phyloP scores from a whole-genome alignment of 106 monocot species.

The Posidonia australis region DNA sequence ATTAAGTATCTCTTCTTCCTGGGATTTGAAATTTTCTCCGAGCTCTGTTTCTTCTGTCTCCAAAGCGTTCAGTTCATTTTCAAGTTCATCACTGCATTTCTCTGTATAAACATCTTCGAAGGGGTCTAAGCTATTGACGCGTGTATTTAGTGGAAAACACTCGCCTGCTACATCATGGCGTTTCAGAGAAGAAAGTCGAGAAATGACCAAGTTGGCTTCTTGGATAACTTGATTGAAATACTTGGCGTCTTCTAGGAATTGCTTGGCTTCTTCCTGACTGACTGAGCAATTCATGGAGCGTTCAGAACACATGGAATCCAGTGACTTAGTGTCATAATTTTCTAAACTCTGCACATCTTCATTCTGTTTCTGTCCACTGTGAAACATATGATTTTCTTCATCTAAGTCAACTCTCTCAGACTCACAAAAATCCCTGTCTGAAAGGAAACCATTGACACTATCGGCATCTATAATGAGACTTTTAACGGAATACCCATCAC shows the following conservation, averaged over 20 bases:
- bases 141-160: no score
- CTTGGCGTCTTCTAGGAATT: neutral
- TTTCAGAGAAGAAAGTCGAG: neutral
- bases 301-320: neutral
- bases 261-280: neutral
- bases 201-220: conserved; percentile 4
- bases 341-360: neutral
- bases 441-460: neutral
- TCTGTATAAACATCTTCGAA: neutral
- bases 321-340: neutral
- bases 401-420: neutral
- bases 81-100: no score
- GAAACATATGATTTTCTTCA: neutral
- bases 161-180: neutral
- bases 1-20: no score
- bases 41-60: neutral
- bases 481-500: conserved; percentile 15
- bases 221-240: neutral
- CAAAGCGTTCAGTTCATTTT: neutral
- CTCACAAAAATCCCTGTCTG: neutral
- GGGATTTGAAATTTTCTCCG: neutral
- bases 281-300: neutral
- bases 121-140: neutral
- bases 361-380: neutral
- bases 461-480: conserved; percentile 2